Conservation (phyloP, 345 rosid genomes). For the Durio zibethinus region DNA sequence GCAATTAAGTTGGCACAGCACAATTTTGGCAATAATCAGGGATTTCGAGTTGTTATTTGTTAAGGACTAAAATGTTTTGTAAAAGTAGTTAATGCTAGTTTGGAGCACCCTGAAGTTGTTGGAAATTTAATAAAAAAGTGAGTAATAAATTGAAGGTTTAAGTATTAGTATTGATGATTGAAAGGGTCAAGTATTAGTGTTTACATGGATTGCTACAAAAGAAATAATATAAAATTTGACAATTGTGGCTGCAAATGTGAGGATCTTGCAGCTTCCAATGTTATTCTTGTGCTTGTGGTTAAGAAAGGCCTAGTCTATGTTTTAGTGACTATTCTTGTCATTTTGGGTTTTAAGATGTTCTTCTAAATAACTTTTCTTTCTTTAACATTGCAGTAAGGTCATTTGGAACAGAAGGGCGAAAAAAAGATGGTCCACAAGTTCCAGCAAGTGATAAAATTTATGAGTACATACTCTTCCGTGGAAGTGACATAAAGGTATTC, state of each 20-base stretch:
- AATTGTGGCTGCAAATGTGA: neutral
- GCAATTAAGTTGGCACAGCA: neutral
- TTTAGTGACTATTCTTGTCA: neutral
- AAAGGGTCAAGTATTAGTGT: neutral
- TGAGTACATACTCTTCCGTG: slow-evolving; percentile 74
- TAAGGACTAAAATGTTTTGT: too few species aligned
- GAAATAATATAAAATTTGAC: neutral
- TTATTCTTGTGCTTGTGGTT: neutral
- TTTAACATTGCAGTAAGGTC: slow-evolving; percentile 53
- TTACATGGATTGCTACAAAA: neutral
- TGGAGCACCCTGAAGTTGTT: neutral
- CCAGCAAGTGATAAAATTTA: too few species aligned
- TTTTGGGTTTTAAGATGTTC: slow-evolving; percentile 5
- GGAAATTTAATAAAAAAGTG: neutral
- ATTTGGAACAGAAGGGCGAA: slow-evolving; percentile 77
- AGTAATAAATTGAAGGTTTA: neutral
- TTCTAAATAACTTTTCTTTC: neutral
- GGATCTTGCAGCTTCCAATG: neutral
- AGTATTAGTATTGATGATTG: neutral
- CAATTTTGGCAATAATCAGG: neutral
- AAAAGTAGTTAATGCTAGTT: neutral
- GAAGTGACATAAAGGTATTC: slow-evolving; percentile 72
- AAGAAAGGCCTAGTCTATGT: neutral
- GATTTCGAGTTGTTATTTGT: neutral
- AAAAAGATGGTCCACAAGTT: slow-evolving; percentile 71